These are phyloP conservation scores for Coprinopsis sp. DNA, from an alignment of 768 basidiomycete genomes.

Conservation along the genomic window DNA sequence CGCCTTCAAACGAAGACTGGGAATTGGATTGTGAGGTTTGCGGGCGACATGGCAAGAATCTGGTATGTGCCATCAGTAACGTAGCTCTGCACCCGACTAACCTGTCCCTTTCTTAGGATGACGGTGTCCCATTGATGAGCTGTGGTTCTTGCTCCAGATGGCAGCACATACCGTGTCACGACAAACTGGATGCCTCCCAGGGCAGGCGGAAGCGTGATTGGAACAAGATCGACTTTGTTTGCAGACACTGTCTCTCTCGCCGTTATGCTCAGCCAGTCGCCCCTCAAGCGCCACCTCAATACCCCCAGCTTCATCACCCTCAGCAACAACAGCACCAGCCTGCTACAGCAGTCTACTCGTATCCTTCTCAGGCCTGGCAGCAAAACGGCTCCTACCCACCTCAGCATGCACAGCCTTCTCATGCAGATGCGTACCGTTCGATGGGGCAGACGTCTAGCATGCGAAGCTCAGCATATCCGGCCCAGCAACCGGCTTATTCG, in stretches of 20 bases:
- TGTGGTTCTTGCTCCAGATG: constrained; percentile 81
- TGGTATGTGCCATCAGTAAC: constrained; percentile 40
- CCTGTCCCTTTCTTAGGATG: constrained; percentile 52
- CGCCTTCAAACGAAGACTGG: constrained; percentile 64
- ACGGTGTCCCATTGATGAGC: constrained; percentile 71
- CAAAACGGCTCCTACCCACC: constrained; percentile 1
- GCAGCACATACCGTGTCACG: constrained; percentile 89
- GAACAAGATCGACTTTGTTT: constrained; percentile 82
- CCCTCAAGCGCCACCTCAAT: constrained; percentile 13
- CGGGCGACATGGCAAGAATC: constrained; percentile 61
- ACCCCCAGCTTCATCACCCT: constrained; percentile 10
- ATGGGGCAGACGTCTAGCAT: constrained; percentile 7
- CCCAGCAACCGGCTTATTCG: neutral
- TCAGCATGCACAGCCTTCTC: constrained; percentile 8
- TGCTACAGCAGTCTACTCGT: neutral
- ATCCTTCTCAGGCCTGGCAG: neutral
- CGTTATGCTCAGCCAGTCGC: constrained; percentile 9
- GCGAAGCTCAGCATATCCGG: neutral
- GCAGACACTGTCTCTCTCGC: constrained; percentile 46
- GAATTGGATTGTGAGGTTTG: constrained; percentile 89
- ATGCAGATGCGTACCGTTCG: neutral
- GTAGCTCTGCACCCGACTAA: neutral
- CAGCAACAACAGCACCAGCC: neutral
- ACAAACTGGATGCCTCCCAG: constrained; percentile 57
- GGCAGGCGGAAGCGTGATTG: constrained; percentile 74